Evolutionary conservation across 176 grass and related monocot genomes (phyloP).

Genomic region (Zoysia pacifica): DNA sequence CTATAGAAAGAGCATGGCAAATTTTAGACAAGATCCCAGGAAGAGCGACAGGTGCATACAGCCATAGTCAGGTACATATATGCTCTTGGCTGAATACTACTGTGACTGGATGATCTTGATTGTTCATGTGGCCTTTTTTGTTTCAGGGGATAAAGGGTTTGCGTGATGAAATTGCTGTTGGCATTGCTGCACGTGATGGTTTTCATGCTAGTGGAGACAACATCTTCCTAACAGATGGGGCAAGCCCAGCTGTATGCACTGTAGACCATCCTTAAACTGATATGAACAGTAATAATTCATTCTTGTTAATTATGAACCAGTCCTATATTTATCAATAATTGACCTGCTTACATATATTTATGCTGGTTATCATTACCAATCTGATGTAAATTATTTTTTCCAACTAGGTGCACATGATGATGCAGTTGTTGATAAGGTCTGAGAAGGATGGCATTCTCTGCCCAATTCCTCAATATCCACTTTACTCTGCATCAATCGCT

Average conservation of each 20-base stretch:
- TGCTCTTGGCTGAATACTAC: conserved; percentile 25
- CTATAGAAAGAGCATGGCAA: conserved; percentile 87
- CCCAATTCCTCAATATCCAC: conserved; percentile 92
- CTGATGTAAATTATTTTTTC: conserved; percentile 27
- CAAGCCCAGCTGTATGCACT: conserved; percentile 80
- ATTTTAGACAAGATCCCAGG: conserved; percentile 82
- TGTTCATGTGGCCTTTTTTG: conserved; percentile 18
- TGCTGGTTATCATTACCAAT: conserved; percentile 19
- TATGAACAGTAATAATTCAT: background rate
- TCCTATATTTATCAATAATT: conserved; percentile 3
- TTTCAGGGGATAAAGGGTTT: conserved; percentile 92
- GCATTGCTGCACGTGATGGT: conserved; percentile 85
- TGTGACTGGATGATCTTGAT: conserved; percentile 30
- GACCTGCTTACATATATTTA: background rate
- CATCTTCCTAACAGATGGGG: conserved; percentile 92
- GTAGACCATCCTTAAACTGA: conserved; percentile 9
- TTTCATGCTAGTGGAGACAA: conserved; percentile 80
- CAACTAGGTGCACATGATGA: conserved; percentile 96
- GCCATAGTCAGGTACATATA: conserved; percentile 79
- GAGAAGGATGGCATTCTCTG: conserved; percentile 98
- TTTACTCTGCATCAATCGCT: conserved; percentile 94
- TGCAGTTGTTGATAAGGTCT: conserved; percentile 88
- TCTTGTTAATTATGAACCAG: conserved; percentile 19
- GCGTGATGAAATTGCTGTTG: conserved; percentile 86
- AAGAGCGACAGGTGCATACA: conserved; percentile 88